Conservation (phyloP, 768 basidiomycete genomes). For the Trichaptum fuscoviolaceum region DNA sequence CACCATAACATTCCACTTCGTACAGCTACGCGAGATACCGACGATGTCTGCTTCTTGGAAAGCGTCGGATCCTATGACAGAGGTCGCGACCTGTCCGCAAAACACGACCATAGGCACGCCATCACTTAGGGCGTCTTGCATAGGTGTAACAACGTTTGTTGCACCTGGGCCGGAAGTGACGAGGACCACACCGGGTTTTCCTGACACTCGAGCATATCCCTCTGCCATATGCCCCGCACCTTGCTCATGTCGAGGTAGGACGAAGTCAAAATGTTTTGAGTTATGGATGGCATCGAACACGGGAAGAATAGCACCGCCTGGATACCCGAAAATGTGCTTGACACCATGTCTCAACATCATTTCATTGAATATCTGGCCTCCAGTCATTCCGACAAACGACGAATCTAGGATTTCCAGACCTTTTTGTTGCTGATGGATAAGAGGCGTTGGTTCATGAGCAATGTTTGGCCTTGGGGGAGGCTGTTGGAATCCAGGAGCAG, state of each 20-base stretch:
- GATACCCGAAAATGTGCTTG: slow-evolving; percentile 97
- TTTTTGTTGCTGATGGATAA: slow-evolving; percentile 35
- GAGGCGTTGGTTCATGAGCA: slow-evolving; percentile 29
- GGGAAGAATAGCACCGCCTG: slow-evolving; percentile 95
- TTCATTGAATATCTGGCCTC: slow-evolving; percentile 98
- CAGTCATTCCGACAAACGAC: slow-evolving; percentile 90
- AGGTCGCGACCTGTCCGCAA: slow-evolving; percentile 96
- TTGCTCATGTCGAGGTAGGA: slow-evolving; percentile 95
- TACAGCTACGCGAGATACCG: slow-evolving; percentile 94
- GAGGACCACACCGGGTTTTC: slow-evolving; percentile 95
- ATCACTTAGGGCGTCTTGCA: slow-evolving; percentile 96
- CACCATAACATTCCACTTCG: slow-evolving; percentile 99
- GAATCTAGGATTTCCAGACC: slow-evolving; percentile 49
- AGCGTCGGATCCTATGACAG: slow-evolving; percentile 97
- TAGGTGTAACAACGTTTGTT: slow-evolving; percentile 94
- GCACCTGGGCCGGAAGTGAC: slow-evolving; percentile 98
- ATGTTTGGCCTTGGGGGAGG: slow-evolving; percentile 37
- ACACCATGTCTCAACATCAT: slow-evolving; percentile 98
- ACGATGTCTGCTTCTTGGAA: slow-evolving; percentile 99
- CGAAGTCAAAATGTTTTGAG: slow-evolving; percentile 89
- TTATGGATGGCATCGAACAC: slow-evolving; percentile 99
- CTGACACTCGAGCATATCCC: slow-evolving; percentile 95
- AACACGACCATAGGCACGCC: slow-evolving; percentile 95
- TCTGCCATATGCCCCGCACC: slow-evolving; percentile 99
- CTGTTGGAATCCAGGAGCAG: slow-evolving; percentile 52